A percentile compares a stretch with the other conserved stretches of the same genome.
Conservation (phyloP, 805 yeast species). For the Barnettozyma salicaria region DNA sequence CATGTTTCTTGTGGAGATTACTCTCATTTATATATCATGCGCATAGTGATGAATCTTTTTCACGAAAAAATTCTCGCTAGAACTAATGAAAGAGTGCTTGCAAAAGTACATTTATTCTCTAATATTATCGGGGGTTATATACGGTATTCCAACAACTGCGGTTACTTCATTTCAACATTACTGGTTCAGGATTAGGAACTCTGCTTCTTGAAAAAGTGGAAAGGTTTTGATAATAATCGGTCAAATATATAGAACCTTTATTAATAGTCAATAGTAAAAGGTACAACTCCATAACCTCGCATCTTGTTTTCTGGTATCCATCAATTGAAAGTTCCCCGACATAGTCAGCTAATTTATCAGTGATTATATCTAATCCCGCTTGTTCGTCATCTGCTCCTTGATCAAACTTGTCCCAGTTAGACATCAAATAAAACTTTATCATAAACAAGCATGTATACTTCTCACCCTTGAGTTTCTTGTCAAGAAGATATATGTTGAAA, state of each 20-base stretch:
- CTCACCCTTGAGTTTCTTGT: conserved; percentile 20
- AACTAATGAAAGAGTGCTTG: no score
- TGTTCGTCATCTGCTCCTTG: not conserved
- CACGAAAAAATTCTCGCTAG: no score
- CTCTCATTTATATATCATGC: no score
- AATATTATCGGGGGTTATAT: no score
- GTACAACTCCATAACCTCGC: conserved; percentile 19
- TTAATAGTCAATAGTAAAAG: conserved; percentile 10
- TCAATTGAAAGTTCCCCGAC: conserved; percentile 15
- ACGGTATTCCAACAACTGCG: not conserved
- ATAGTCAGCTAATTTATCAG: conserved; percentile 8
- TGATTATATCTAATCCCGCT: conserved; percentile 5
- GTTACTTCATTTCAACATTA: not conserved
- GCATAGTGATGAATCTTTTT: no score
- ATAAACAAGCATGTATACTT: conserved; percentile 21
- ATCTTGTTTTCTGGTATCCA: conserved; percentile 19
- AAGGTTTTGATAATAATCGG: conserved; percentile 11
- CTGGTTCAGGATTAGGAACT: conserved; percentile 1
- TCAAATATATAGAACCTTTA: conserved; percentile 1
- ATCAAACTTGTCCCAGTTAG: conserved; percentile 5
- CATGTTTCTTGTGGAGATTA: not conserved
- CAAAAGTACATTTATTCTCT: no score
- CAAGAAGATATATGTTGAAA: conserved; percentile 12
- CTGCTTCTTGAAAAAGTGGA: conserved; percentile 4
- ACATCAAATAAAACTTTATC: conserved; percentile 21